Evolutionary conservation across 148 eudicot species (phyloP).

Genomic region (Rheum nobile): DNA sequence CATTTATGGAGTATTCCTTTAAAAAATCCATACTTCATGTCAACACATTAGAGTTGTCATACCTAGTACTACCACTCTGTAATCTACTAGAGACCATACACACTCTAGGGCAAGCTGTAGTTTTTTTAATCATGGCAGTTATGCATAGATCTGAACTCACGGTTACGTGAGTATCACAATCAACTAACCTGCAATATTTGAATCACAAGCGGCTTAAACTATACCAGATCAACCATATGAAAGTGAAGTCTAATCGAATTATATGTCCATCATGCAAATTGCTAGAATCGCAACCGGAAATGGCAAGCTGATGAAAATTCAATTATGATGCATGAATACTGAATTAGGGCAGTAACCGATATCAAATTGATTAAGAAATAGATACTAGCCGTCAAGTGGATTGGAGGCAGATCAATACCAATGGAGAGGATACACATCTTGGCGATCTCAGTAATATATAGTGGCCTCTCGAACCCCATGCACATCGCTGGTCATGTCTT

Average conservation of each 20-base stretch:
- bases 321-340: too few species aligned
- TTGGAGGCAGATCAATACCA: constrained; percentile 45
- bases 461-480: constrained; percentile 56
- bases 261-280: too few species aligned
- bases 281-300: too few species aligned
- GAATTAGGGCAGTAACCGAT: too few species aligned
- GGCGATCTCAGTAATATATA: constrained; percentile 70
- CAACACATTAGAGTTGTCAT: not conserved
- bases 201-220: not conserved
- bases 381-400: constrained; percentile 36
- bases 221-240: too few species aligned
- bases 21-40: not conserved
- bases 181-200: not conserved
- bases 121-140: not conserved
- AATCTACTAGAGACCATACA: not conserved
- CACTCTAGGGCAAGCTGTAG: not conserved
- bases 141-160: not conserved
- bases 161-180: not conserved
- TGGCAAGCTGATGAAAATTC: too few species aligned
- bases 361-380: not conserved
- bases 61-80: too few species aligned
- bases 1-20: not conserved
- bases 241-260: too few species aligned
- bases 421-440: constrained; percentile 69
- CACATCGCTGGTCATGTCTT: constrained; percentile 70